phyloP scores from a whole-genome alignment of 257 asterid species.

The Vinca minor region DNA sequence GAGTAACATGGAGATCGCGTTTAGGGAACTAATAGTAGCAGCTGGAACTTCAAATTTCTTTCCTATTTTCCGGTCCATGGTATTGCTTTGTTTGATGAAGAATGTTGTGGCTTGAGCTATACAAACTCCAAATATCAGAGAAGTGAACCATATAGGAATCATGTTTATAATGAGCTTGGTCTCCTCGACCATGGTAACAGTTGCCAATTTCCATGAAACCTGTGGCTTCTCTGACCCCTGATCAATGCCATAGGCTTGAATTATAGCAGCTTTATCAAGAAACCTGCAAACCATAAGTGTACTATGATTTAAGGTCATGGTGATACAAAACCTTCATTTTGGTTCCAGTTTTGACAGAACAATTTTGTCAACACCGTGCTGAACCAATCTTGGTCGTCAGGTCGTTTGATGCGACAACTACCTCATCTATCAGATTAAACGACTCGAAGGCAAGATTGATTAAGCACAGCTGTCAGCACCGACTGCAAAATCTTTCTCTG shows the following conservation, averaged over 20 bases:
- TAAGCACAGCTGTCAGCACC: too few relatives aligned
- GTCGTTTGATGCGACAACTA: too few relatives aligned
- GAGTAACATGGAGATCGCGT: neutral
- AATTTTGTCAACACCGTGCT: too few relatives aligned
- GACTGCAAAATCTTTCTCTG: too few relatives aligned
- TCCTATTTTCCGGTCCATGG: slow-evolving; percentile 34
- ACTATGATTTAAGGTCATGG: too few relatives aligned
- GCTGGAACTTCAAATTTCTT: slow-evolving; percentile 19
- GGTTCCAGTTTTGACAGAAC: too few relatives aligned
- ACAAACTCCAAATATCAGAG: slow-evolving; percentile 55
- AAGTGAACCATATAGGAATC: slow-evolving; percentile 70
- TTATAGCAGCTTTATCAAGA: slow-evolving; percentile 78
- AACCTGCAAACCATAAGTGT: slow-evolving; percentile 34
- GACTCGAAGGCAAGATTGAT: too few relatives aligned
- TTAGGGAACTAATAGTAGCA: neutral
- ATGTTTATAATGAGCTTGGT: slow-evolving; percentile 50
- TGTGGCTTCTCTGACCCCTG: slow-evolving; percentile 11
- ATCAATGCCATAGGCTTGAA: slow-evolving; percentile 24
- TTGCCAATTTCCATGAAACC: slow-evolving; percentile 49
- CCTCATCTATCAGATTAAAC: too few relatives aligned
- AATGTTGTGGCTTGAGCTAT: slow-evolving; percentile 49
- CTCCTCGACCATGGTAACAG: slow-evolving; percentile 66
- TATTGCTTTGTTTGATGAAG: slow-evolving; percentile 57
- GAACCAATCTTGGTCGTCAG: too few relatives aligned
- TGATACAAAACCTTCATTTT: too few relatives aligned